Conservation (phyloP, 192 early-diverging fungal genomes). For the Pilobolus umbonatus region DNA sequence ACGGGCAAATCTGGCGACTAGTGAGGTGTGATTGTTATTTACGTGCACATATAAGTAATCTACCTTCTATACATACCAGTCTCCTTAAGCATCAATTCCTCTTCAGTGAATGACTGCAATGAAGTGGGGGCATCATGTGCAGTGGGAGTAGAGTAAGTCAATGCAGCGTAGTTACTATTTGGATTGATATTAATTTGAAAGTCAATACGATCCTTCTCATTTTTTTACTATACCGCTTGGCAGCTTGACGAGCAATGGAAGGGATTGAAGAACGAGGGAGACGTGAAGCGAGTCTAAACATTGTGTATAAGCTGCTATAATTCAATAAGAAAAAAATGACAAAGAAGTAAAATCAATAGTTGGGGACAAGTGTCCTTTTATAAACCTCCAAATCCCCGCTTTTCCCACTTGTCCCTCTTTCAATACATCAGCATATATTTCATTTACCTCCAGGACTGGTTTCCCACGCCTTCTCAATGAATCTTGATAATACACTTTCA, state of each 20-base stretch:
- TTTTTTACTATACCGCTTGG: not conserved
- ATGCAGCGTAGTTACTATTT: conserved; percentile 12
- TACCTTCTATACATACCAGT: conserved; percentile 42
- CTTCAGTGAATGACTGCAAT: conserved; percentile 80
- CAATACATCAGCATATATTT: too few species aligned
- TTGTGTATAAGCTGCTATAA: not conserved
- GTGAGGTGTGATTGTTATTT: not conserved
- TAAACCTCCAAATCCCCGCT: too few species aligned
- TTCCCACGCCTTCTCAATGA: too few species aligned
- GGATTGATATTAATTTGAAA: not conserved
- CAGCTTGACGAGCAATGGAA: conserved; percentile 1
- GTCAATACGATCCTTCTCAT: not conserved
- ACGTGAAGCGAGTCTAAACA: conserved; percentile 9
- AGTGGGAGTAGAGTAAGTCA: conserved; percentile 18
- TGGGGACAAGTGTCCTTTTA: too few species aligned
- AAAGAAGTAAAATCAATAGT: too few species aligned
- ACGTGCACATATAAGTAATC: not conserved
- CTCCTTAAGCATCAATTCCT: conserved; percentile 83
- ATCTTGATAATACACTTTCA: too few species aligned
- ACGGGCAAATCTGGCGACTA: conserved; percentile 77
- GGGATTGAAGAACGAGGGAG: not conserved
- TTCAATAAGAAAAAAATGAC: not conserved
- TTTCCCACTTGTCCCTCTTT: too few species aligned
- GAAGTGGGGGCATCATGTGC: conserved; percentile 43
- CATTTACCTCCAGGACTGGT: too few species aligned